phyloP scores from a whole-genome alignment of 352 stramenopile species.

The Phytopythium mirpurense region DNA sequence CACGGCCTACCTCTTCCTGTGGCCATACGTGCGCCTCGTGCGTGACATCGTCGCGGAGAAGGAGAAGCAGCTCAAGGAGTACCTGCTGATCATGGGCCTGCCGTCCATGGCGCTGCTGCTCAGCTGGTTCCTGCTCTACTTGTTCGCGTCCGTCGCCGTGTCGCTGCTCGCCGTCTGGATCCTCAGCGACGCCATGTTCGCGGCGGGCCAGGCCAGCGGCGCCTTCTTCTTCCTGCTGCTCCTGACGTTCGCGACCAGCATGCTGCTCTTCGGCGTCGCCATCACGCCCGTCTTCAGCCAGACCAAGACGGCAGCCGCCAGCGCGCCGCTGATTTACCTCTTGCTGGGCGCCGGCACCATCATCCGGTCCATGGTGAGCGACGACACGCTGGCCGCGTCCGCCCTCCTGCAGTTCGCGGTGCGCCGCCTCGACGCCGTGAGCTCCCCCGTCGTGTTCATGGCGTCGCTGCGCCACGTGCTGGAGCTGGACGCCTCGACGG shows the following conservation, averaged over 20 bases:
- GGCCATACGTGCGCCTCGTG: slow-evolving; percentile 81
- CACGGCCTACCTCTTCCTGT: slow-evolving; percentile 79
- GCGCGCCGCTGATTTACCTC: slow-evolving; percentile 63
- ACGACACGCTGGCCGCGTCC: slow-evolving; percentile 42
- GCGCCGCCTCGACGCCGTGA: slow-evolving; percentile 41
- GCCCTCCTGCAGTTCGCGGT: slow-evolving; percentile 21
- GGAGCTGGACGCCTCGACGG: slow-evolving; percentile 37
- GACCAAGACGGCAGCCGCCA: slow-evolving; percentile 59
- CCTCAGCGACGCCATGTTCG: slow-evolving; percentile 63
- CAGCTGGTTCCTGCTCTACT: slow-evolving; percentile 81
- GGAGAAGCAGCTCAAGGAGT: slow-evolving; percentile 87
- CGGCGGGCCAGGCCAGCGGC: slow-evolving; percentile 25
- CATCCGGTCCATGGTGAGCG: slow-evolving; percentile 41
- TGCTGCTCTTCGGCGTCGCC: slow-evolving; percentile 61
- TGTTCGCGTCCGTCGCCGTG: slow-evolving; percentile 49
- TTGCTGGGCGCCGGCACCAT: slow-evolving; percentile 46
- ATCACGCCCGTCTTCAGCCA: slow-evolving; percentile 74
- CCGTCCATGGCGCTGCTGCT: slow-evolving; percentile 61
- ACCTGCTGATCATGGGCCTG: slow-evolving; percentile 87
- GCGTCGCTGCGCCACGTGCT: slow-evolving; percentile 42
- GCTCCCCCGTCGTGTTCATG: slow-evolving; percentile 74
- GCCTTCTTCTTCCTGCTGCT: slow-evolving; percentile 59
- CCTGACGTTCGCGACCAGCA: slow-evolving; percentile 50
- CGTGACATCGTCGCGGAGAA: slow-evolving; percentile 88
- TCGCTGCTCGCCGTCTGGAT: slow-evolving; percentile 46